Evolutionary conservation across 1,139 yeast species (phyloP), one percentile per base, ranked within the genome.

Genomic region (Kurtzmaniella natalensis): DNA sequence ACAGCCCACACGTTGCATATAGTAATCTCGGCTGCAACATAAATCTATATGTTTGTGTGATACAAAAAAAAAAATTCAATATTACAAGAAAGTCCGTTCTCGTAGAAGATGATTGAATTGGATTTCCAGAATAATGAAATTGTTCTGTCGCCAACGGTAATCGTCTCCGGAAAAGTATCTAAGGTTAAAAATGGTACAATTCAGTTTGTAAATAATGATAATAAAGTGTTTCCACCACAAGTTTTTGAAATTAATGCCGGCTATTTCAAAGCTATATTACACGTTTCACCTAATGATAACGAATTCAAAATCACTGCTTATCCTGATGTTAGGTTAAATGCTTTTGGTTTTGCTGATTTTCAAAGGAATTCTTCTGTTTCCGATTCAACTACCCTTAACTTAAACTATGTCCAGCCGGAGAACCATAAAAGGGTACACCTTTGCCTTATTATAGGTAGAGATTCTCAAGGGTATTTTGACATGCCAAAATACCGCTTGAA

Each of bases 341-440:
- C 36, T 3, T 43, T 44, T 24, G 76, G 73, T 5, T 57, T 55
- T 31, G 53, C 61, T 2, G 51, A 48, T 13, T 57, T 47, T 36
- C 73, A 67, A 26, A 29, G 38, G 1, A 61, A 54, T 2, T 32
- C 31, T 6, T 11, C n/a, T 13, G 29, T 13, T 8, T 15, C 10
- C 14, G 29, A 18, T 8, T 26, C 29, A n/a, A 15, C 19, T 10
- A 26, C 11, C 8, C 46, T 68, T 28, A 38, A 42, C 1, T 53
- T 88, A 29, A 58, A 55, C 35, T 87, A 78, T 53, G 55, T 65
- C 2, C 92, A 89, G 0, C 52, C 68, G 2, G 76, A 78, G 38
- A 80, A 85, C 48, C n/a, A n/a, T n/a, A 88, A 87, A 33, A 94
- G 95, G 2, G 62, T 89, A 9, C 94, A 89, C 55, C 55, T 89